Conservation (phyloP, 768 basidiomycete genomes). For the Russula ochroleuca region DNA sequence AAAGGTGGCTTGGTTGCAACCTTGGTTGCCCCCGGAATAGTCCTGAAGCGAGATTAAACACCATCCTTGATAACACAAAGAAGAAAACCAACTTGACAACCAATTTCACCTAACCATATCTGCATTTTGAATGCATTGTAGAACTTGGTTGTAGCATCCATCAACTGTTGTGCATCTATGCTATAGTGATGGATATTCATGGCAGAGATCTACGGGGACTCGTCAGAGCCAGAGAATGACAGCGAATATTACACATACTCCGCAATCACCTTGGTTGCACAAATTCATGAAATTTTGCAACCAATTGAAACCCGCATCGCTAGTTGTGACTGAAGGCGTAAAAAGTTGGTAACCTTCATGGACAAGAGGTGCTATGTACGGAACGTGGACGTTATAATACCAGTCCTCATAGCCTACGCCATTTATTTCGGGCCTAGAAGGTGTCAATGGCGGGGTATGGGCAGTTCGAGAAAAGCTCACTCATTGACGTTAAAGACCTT, state of each 20-base stretch:
- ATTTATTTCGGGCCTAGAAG: constrained; percentile 31
- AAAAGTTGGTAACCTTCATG: constrained; percentile 52
- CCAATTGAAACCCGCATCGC: constrained; percentile 58
- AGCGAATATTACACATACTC: constrained; percentile 34
- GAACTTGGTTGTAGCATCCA: constrained; percentile 46
- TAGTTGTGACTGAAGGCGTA: constrained; percentile 66
- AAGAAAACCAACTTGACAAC: constrained; percentile 46
- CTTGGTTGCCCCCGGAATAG: constrained; percentile 45
- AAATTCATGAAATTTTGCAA: constrained; percentile 51
- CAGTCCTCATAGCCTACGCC: constrained; percentile 50
- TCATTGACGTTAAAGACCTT: constrained; percentile 55
- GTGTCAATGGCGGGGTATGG: constrained; percentile 33
- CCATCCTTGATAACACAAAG: not conserved
- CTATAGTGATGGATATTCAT: constrained; percentile 72
- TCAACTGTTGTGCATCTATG: constrained; percentile 44
- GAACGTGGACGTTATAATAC: constrained; percentile 54
- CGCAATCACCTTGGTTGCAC: constrained; percentile 47
- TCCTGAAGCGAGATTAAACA: constrained; percentile 37
- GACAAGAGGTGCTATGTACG: constrained; percentile 57
- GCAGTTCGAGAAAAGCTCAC: constrained; percentile 39
- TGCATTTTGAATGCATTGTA: constrained; percentile 42
- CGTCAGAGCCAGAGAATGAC: not conserved
- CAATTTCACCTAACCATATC: constrained; percentile 69
- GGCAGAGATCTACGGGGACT: constrained; percentile 45
- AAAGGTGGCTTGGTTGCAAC: constrained; percentile 32